Conservation (phyloP, 345 rosid species). For the Pugionium cornutum region DNA sequence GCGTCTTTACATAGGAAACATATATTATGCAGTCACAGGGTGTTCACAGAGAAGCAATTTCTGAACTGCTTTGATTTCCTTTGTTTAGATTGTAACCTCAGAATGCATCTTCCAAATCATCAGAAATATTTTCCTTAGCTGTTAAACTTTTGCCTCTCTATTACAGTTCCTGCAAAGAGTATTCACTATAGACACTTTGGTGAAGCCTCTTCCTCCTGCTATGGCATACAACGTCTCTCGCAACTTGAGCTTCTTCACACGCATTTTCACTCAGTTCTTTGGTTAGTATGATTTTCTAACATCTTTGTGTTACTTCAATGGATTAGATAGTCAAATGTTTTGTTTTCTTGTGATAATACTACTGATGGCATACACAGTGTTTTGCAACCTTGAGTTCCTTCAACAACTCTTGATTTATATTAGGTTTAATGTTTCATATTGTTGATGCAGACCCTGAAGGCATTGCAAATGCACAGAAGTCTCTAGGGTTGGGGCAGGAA, state of each 20-base stretch:
- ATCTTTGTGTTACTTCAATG: neutral
- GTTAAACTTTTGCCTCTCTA: constrained; percentile 4
- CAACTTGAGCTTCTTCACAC: constrained; percentile 90
- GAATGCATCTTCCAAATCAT: neutral
- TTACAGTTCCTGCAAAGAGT: constrained; percentile 85
- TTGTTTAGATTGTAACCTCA: neutral
- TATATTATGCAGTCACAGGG: neutral
- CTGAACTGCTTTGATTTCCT: neutral
- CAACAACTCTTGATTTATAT: neutral
- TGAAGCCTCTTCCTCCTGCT: constrained; percentile 95
- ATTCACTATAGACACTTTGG: constrained; percentile 85
- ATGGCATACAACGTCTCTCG: constrained; percentile 88
- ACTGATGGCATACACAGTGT: constrained; percentile 3
- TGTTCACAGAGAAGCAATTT: constrained; percentile 1
- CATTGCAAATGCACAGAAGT: constrained; percentile 88
- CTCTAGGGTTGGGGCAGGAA: constrained; percentile 94
- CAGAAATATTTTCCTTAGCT: neutral
- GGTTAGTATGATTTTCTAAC: constrained; percentile 50
- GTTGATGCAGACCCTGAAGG: constrained; percentile 81
- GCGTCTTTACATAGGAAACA: neutral
- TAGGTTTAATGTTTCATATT: constrained; percentile 12
- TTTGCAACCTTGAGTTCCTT: neutral
- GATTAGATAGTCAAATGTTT: neutral
- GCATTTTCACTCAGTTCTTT: constrained; percentile 97
- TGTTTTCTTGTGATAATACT: neutral